phyloP scores from a whole-genome alignment of 306 rosid species.

The Rosa persica region DNA sequence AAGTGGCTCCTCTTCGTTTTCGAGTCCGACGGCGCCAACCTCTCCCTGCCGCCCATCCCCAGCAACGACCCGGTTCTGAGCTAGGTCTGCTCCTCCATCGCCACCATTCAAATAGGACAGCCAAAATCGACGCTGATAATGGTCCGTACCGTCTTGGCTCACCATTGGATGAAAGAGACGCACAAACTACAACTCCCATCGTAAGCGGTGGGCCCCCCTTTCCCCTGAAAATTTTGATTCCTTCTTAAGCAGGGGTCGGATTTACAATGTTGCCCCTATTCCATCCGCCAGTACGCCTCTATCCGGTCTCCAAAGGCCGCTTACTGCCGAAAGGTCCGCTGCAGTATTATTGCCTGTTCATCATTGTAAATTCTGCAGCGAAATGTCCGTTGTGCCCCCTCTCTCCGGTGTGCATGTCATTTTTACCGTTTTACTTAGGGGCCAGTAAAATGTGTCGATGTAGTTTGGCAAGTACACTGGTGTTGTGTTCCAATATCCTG shows the following conservation, averaged over 20 bases:
- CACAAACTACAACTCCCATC: constrained; percentile 2
- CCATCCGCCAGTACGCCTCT: constrained; percentile 40
- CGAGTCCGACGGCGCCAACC: too few relatives aligned
- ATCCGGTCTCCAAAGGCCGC: constrained; percentile 59
- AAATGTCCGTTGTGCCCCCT: neutral
- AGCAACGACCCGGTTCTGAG: too few relatives aligned
- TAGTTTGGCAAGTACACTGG: neutral
- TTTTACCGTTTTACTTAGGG: neutral
- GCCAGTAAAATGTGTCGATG: neutral
- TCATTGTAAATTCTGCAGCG: neutral
- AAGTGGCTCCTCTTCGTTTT: too few relatives aligned
- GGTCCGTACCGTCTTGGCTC: constrained; percentile 24
- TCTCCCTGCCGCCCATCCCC: too few relatives aligned
- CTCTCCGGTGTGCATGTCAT: neutral
- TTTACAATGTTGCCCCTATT: neutral
- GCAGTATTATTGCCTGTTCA: neutral
- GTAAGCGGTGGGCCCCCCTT: constrained; percentile 23
- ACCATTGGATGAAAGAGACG: constrained; percentile 28
- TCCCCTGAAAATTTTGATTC: constrained; percentile 22
- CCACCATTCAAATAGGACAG: neutral
- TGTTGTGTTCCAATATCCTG: constrained; percentile 1
- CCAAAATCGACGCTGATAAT: constrained; percentile 39
- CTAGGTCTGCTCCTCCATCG: too few relatives aligned
- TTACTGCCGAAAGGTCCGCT: constrained; percentile 10
- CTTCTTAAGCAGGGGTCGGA: neutral